Evolutionary conservation across 345 rosid genomes (phyloP), one percentile per base, ranked within the genome.

Genomic region (Aquilaria malaccensis): DNA sequence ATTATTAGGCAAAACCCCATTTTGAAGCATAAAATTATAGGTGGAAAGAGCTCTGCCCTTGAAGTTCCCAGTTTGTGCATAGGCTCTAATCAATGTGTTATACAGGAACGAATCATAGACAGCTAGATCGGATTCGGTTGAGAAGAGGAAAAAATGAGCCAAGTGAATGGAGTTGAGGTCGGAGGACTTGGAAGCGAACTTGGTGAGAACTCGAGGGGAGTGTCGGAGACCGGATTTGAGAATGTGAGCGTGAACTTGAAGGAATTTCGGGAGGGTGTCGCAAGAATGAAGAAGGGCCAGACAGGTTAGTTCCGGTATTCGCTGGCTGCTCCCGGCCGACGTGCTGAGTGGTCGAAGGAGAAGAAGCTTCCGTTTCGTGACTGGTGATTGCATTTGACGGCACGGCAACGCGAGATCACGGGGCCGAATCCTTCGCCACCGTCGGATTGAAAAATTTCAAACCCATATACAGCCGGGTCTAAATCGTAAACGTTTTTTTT

Each of bases 201-300:
- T 79, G 57, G 88, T 73, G 58, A 83, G 85, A 59, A 83, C 81
- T 0, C 77, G 58, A 6, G 77, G 83, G 61, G 77, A 80, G 72
- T 60, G 67, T 9, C 41, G 72, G 33, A 81, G 79, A 63, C 89
- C 86, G 48, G 15, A 66, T 67, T 81, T 83, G 67, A 81, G 45
- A 50, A 81, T 73, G 43, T 9, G 68, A 50, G 80, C 2, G 62
- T 79, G 89, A 56, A 73, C 9, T 61, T 79, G 81, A 13, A 63
- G 56, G 55, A 84, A 75, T 30, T 75, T 69, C 1, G 75, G 49
- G 37, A 73, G 32, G 3, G 33, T 45, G 56, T 62, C 48, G 78
- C 81, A 75, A 66, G 76, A 60, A 15, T 73, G 71, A n/a, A 83
- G 77, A 9, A 74, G 80, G 32, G 67, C 46, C n/a, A 79, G 63